A percentile compares a stretch with the other conserved stretches of the same genome.
phyloP scores from a whole-genome alignment of 768 basidiomycete genomes.

The Myochromella boudieri region DNA sequence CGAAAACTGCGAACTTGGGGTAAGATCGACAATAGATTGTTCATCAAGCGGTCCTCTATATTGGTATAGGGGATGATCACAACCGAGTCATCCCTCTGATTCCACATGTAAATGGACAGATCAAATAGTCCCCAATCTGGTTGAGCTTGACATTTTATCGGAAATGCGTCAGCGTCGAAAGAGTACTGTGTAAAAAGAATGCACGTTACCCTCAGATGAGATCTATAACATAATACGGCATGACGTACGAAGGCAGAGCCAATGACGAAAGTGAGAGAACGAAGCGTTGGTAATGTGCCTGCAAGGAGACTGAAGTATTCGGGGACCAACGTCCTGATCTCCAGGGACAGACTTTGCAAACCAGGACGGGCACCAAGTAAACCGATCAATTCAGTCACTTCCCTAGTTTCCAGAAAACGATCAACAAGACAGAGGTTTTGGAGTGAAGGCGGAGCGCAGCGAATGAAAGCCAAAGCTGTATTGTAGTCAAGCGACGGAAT shows the following conservation, averaged over 20 bases:
- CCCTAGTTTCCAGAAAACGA: not conserved
- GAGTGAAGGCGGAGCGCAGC: not conserved
- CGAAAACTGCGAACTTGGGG: not conserved
- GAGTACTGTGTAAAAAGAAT: not conserved
- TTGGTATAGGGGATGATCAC: not conserved
- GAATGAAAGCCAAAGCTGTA: not conserved
- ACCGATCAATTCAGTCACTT: not conserved
- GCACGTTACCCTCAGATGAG: not conserved
- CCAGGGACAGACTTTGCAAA: not conserved
- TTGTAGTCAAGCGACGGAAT: conserved; percentile 6
- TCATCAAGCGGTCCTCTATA: not conserved
- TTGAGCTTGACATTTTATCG: not conserved
- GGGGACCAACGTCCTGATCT: not conserved
- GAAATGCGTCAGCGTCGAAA: not conserved
- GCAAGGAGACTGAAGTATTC: conserved; percentile 1
- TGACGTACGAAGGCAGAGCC: not conserved
- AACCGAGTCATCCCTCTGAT: not conserved
- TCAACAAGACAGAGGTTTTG: not conserved
- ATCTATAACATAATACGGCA: no score
- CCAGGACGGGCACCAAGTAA: not conserved
- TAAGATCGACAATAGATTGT: not conserved
- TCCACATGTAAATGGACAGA: not conserved
- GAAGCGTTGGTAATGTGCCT: not conserved
- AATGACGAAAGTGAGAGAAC: conserved; percentile 6
- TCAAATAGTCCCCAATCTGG: not conserved